Conservation (phyloP, 805 yeast species). For the Lipomyces mesembrius region DNA sequence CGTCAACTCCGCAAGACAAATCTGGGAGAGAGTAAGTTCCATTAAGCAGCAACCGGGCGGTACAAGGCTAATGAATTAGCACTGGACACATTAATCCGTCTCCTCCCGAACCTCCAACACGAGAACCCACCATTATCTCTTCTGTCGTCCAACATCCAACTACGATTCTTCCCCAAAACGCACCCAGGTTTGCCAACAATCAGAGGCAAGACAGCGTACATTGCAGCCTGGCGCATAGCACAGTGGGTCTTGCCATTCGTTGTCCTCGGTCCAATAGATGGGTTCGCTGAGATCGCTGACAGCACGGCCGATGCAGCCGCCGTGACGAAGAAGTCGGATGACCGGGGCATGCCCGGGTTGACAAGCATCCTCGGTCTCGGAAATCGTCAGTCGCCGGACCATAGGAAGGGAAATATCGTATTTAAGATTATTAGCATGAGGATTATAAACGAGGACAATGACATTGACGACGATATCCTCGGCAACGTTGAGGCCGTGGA, state of each 20-base stretch:
- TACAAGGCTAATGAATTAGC: constrained; percentile 11
- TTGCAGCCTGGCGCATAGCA: constrained; percentile 34
- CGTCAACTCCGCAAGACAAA: constrained; percentile 21
- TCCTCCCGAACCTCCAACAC: constrained; percentile 33
- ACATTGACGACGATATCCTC: constrained; percentile 4
- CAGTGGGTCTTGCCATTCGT: constrained; percentile 34
- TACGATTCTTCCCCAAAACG: constrained; percentile 34
- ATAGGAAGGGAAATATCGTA: constrained; percentile 20
- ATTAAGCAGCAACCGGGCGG: not conserved
- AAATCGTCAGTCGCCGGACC: constrained; percentile 14
- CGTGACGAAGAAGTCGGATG: constrained; percentile 7
- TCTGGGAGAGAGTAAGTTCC: constrained; percentile 21
- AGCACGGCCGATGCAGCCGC: constrained; percentile 6
- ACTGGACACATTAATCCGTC: constrained; percentile 22
- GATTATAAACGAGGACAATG: constrained; percentile 22
- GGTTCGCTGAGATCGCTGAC: constrained; percentile 28
- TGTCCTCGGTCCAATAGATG: constrained; percentile 35
- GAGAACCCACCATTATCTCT: constrained; percentile 27
- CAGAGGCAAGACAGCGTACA: constrained; percentile 31
- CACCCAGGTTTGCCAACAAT: constrained; percentile 36
- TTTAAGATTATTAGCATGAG: constrained; percentile 34
- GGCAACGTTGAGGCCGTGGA: not conserved
- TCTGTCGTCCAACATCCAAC: constrained; percentile 33
- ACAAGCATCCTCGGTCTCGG: not conserved
- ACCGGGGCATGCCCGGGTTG: not conserved